Percentiles rank a stretch among this genome's conserved stretches.
Evolutionary conservation across 768 basidiomycete genomes (phyloP).

Genomic region (Boletus pseudopeckii): DNA sequence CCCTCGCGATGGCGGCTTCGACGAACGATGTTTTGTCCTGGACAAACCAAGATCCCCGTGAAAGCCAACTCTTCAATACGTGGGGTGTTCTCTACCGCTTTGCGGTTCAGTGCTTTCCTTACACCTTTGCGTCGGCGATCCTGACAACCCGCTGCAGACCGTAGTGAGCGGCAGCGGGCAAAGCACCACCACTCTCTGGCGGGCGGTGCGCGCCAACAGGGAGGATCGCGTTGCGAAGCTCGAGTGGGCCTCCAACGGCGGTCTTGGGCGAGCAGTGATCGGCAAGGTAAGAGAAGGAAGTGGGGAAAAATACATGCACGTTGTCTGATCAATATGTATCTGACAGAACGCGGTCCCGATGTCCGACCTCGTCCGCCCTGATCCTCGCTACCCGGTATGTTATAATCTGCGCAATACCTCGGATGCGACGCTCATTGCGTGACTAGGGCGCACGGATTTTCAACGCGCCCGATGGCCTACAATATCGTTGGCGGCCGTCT

Average conservation of each 20-base stretch:
- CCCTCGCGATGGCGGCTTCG: conserved; percentile 46
- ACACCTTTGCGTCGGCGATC: conserved; percentile 15
- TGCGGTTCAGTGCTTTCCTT: conserved; percentile 45
- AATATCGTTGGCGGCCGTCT: conserved; percentile 79
- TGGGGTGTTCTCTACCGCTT: conserved; percentile 83
- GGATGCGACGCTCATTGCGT: conserved; percentile 12
- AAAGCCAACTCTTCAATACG: conserved; percentile 78
- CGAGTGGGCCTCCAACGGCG: conserved; percentile 81
- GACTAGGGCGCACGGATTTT: conserved; percentile 63
- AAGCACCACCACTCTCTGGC: conserved; percentile 75
- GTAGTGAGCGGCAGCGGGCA: conserved; percentile 58
- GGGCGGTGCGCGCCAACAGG: conserved; percentile 77
- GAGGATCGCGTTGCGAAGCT: conserved; percentile 87
- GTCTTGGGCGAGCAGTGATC: conserved; percentile 80
- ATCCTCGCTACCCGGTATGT: conserved; percentile 59
- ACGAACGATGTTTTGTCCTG: conserved; percentile 76
- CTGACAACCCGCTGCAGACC: conserved; percentile 48
- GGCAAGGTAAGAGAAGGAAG: conserved; percentile 59
- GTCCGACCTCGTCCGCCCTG: conserved; percentile 76
- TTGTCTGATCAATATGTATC: conserved; percentile 27
- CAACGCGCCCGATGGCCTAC: conserved; percentile 78
- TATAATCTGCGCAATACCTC: conserved; percentile 10
- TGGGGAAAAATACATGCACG: conserved; percentile 10
- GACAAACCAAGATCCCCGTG: conserved; percentile 84
- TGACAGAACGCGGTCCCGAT: conserved; percentile 72